Evolutionary conservation across 2,329 filamentous ascomycete species (phyloP).

Genomic region (Drechslera avenae): DNA sequence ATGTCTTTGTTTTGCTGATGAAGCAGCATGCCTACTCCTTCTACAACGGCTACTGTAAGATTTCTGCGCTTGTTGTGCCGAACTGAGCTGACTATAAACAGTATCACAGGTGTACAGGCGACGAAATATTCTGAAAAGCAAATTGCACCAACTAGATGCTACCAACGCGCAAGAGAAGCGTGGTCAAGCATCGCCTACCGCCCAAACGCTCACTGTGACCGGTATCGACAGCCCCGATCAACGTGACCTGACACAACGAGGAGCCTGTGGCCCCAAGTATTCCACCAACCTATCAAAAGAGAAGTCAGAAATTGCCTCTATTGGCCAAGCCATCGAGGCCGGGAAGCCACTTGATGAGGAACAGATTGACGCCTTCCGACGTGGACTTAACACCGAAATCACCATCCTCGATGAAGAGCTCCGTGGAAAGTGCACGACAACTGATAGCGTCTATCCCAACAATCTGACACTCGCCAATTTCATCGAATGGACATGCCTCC

Average conservation of each 20-base stretch:
- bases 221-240: constrained; percentile 18
- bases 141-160: constrained; percentile 63
- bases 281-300: constrained; percentile 54
- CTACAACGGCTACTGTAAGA: constrained; percentile 71
- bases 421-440: constrained; percentile 62
- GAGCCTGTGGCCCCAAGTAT: constrained; percentile 45
- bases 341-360: constrained; percentile 64
- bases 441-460: constrained; percentile 64
- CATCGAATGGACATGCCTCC: constrained; percentile 74
- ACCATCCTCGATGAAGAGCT: constrained; percentile 68
- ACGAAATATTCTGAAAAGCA: constrained; percentile 50
- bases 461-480: constrained; percentile 71
- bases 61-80: background rate
- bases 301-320: constrained; percentile 62
- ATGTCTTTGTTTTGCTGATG: constrained; percentile 78
- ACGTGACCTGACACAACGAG: constrained; percentile 30
- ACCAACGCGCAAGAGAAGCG: constrained; percentile 54
- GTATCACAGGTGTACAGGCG: constrained; percentile 58
- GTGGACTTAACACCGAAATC: constrained; percentile 71
- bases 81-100: constrained; percentile 2
- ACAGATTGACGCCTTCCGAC: constrained; percentile 67
- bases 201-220: constrained; percentile 14
- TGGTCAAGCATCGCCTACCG: constrained; percentile 27
- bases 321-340: constrained; percentile 67
- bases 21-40: constrained; percentile 82